Conservation (phyloP, 140 eudicot genomes). For the Flaveria floridana region DNA sequence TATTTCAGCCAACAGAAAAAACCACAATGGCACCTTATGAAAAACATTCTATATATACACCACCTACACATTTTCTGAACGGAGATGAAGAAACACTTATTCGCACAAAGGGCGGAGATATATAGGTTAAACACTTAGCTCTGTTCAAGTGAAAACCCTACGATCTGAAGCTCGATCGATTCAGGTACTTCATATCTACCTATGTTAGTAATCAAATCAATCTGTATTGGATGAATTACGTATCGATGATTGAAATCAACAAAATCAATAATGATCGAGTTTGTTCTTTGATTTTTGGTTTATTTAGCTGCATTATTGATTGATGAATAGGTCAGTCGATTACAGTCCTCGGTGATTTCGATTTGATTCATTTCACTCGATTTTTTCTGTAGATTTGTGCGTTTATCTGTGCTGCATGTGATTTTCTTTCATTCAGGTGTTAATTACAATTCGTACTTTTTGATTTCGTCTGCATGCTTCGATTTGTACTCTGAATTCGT, state of each 20-base stretch:
- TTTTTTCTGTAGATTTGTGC: conserved; percentile 15
- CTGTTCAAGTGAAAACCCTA: conserved; percentile 17
- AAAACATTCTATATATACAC: conserved; percentile 23
- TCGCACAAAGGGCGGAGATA: conserved; percentile 22
- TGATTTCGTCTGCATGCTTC: background rate
- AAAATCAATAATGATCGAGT: conserved; percentile 1
- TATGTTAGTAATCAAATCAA: background rate
- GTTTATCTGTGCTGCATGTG: conserved; percentile 29
- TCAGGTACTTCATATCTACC: conserved; percentile 21
- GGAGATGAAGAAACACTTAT: conserved; percentile 25
- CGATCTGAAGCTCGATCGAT: conserved; percentile 4
- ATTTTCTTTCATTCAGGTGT: background rate
- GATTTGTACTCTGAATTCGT: conserved; percentile 3
- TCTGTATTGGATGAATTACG: conserved; percentile 6
- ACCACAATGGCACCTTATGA: conserved; percentile 14
- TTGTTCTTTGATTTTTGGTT: background rate
- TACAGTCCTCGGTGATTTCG: background rate
- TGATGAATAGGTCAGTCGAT: conserved; percentile 26
- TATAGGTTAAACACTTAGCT: background rate
- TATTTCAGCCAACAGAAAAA: background rate
- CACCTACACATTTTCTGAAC: conserved; percentile 19
- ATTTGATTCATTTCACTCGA: background rate
- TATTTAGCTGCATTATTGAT: conserved; percentile 30
- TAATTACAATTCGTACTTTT: background rate
- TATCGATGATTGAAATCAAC: background rate